Conservation (phyloP, 306 rosid genomes). For the Begonia fuchsioides region DNA sequence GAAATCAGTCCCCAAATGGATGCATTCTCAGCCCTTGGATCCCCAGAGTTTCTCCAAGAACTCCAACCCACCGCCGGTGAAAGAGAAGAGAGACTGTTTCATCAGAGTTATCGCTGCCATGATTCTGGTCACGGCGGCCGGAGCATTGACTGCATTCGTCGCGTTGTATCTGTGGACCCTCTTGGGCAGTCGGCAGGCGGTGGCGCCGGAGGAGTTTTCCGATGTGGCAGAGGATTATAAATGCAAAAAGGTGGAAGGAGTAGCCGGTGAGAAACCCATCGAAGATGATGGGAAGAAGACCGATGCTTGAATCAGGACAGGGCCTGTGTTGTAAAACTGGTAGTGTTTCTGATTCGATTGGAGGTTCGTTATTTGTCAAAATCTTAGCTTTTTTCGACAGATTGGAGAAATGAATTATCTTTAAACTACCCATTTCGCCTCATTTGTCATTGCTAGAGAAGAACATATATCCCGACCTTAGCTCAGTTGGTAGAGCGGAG, state of each 20-base stretch:
- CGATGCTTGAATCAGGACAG: constrained; percentile 25
- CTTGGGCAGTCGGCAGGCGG: constrained; percentile 60
- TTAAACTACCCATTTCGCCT: no score
- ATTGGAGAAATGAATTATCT: no score
- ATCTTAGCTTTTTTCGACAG: constrained; percentile 13
- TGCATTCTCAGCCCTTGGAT: constrained; percentile 80
- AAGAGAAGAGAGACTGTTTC: constrained; percentile 48
- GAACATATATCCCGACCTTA: no score
- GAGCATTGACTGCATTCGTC: constrained; percentile 63
- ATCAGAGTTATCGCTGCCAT: constrained; percentile 50
- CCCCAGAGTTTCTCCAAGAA: constrained; percentile 30
- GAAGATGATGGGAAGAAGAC: constrained; percentile 47
- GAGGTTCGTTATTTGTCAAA: constrained; percentile 30
- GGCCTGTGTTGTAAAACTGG: constrained; percentile 39
- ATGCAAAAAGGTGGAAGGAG: constrained; percentile 56
- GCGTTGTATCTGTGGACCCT: constrained; percentile 77
- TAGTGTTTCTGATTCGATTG: constrained; percentile 19
- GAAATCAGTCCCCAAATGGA: constrained; percentile 47
- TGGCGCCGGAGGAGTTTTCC: constrained; percentile 68
- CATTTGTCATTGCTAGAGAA: no score
- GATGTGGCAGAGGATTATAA: constrained; percentile 53
- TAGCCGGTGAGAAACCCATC: constrained; percentile 60
- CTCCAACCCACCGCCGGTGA: constrained; percentile 18
- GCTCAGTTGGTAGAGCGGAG: no score
- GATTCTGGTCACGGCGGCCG: constrained; percentile 78